Conservation (phyloP, 1,139 yeast genomes). For the Geotrichum bryndzae region DNA sequence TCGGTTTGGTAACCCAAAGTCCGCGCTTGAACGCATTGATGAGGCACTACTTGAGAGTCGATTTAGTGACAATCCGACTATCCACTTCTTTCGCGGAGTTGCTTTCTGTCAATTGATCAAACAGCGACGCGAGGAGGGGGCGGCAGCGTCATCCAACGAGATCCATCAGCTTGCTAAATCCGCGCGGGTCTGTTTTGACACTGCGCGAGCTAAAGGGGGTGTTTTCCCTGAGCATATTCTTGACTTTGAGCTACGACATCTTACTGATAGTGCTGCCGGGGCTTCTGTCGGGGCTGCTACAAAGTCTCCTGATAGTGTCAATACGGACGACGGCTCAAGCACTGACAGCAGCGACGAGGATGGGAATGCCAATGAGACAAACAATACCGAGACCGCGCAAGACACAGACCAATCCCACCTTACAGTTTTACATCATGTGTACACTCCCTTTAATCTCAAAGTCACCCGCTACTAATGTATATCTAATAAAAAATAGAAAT, state of each 20-base stretch:
- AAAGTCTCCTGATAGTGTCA: too few relatives aligned
- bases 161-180: background rate
- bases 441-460: background rate
- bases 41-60: constrained; percentile 45
- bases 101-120: constrained; percentile 25
- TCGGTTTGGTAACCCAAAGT: constrained; percentile 23
- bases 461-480: background rate
- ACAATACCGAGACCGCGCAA: background rate
- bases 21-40: constrained; percentile 32
- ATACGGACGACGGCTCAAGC: background rate
- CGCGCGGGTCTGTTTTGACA: constrained; percentile 3
- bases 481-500: background rate
- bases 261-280: background rate
- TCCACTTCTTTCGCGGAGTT: constrained; percentile 30
- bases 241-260: constrained; percentile 17
- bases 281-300: background rate
- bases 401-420: too few relatives aligned
- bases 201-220: constrained; percentile 16
- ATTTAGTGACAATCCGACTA: constrained; percentile 42
- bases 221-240: constrained; percentile 24
- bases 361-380: background rate
- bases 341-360: background rate
- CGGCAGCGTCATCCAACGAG: background rate
- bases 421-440: background rate
- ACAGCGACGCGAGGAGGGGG: constrained; percentile 10